phyloP scores from a whole-genome alignment of 2,329 filamentous ascomycete genomes.

The Didymella segeticola region DNA sequence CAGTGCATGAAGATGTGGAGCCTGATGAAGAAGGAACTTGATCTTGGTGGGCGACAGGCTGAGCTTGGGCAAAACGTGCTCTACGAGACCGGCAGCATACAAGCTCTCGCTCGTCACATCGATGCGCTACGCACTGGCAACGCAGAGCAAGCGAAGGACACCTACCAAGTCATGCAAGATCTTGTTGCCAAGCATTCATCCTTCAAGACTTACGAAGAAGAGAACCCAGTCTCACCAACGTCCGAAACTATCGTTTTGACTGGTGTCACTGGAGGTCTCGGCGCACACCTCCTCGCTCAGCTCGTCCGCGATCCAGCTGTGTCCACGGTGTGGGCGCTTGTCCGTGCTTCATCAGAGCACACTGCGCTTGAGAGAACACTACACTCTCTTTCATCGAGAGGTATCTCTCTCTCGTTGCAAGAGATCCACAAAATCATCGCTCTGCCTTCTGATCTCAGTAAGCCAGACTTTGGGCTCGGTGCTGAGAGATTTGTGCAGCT shows the following conservation, averaged over 20 bases:
- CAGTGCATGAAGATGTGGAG: constrained; percentile 64
- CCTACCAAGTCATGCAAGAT: constrained; percentile 53
- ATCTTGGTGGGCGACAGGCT: constrained; percentile 52
- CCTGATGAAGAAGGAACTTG: constrained; percentile 59
- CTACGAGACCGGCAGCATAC: constrained; percentile 63
- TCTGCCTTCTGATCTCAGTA: constrained; percentile 52
- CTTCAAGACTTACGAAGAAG: constrained; percentile 34
- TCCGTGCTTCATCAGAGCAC: constrained; percentile 53
- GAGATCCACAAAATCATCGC: constrained; percentile 41
- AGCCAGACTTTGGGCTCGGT: constrained; percentile 52
- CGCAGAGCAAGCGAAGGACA: constrained; percentile 40
- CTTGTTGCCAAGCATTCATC: constrained; percentile 56
- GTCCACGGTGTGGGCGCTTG: constrained; percentile 58
- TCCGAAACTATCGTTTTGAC: constrained; percentile 57
- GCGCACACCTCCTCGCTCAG: constrained; percentile 62
- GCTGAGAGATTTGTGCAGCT: constrained; percentile 23
- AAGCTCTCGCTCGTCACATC: constrained; percentile 55
- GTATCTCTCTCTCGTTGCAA: constrained; percentile 42
- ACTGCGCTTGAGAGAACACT: constrained; percentile 45
- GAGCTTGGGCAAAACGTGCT: constrained; percentile 63
- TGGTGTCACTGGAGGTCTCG: constrained; percentile 70
- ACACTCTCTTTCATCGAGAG: constrained; percentile 45
- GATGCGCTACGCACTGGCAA: constrained; percentile 52
- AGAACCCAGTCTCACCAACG: neutral
- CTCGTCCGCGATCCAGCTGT: constrained; percentile 39